Conservation (phyloP, 1,284 basidiomycete species). For the Sporisorium sorghi region DNA sequence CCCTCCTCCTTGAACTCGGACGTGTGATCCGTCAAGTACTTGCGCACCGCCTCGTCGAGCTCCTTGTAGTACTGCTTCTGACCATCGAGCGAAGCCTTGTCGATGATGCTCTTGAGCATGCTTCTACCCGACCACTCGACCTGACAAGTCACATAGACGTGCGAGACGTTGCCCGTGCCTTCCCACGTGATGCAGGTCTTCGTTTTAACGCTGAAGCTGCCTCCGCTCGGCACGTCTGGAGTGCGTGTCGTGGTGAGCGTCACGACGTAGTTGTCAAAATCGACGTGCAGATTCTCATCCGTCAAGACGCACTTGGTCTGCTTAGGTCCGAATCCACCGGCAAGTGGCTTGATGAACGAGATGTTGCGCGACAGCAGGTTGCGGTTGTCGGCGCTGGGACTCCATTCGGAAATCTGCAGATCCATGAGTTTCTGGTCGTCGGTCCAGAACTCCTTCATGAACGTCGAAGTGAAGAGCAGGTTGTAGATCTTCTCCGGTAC, state of each 20-base stretch:
- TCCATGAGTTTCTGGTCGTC: constrained; percentile 84
- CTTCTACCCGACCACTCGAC: constrained; percentile 97
- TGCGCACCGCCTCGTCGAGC: constrained; percentile 80
- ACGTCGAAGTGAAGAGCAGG: constrained; percentile 93
- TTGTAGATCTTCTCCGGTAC: constrained; percentile 95
- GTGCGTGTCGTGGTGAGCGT: constrained; percentile 90
- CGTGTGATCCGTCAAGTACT: constrained; percentile 86
- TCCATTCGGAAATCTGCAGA: constrained; percentile 64
- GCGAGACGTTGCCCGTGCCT: constrained; percentile 77
- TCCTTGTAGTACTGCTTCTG: constrained; percentile 89
- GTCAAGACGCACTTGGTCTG: constrained; percentile 93
- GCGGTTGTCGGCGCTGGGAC: constrained; percentile 73
- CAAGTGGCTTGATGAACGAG: constrained; percentile 95
- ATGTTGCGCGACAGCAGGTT: constrained; percentile 83
- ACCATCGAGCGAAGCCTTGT: constrained; percentile 90
- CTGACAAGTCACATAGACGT: constrained; percentile 85
- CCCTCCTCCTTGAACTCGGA: constrained; percentile 89
- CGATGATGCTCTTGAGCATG: constrained; percentile 96
- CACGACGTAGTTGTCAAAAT: constrained; percentile 85
- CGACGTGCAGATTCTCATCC: constrained; percentile 84
- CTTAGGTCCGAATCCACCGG: constrained; percentile 87
- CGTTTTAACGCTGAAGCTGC: constrained; percentile 92
- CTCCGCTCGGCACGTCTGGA: constrained; percentile 92
- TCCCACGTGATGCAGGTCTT: constrained; percentile 95
- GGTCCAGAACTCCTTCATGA: constrained; percentile 92